phyloP scores from a whole-genome alignment of 768 basidiomycete genomes.

The Xerocomellus intermedius region DNA sequence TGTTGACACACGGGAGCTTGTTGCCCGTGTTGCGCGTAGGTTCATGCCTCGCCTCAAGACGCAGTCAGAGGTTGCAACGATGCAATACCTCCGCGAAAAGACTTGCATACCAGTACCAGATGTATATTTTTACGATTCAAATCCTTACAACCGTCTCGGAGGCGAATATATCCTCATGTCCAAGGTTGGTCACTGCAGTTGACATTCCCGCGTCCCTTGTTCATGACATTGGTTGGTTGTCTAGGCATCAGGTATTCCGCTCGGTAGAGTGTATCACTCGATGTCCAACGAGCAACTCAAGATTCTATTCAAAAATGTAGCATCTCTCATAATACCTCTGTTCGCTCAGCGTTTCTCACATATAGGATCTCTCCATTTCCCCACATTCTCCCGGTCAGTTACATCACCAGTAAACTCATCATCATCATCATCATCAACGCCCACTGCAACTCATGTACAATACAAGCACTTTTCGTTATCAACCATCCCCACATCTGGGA shows the following conservation, averaged over 20 bases:
- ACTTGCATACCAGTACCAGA: conserved; percentile 72
- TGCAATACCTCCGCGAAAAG: conserved; percentile 71
- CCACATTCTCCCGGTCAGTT: conserved; percentile 4
- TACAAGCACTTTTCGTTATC: conserved; percentile 22
- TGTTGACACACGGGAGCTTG: conserved; percentile 55
- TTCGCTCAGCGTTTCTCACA: conserved; percentile 74
- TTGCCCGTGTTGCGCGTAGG: conserved; percentile 78
- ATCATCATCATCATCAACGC: conserved; percentile 27
- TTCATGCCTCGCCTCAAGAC: conserved; percentile 88
- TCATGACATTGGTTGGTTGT: not conserved
- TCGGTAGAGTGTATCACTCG: conserved; percentile 69
- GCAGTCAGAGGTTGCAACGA: conserved; percentile 83
- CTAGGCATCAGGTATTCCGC: conserved; percentile 72
- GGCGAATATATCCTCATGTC: conserved; percentile 88
- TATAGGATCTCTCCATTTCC: conserved; percentile 71
- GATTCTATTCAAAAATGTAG: conserved; percentile 65
- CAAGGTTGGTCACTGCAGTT: conserved; percentile 49
- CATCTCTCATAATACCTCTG: conserved; percentile 64
- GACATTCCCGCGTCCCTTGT: not conserved
- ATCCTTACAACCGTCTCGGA: conserved; percentile 81
- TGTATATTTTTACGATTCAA: conserved; percentile 76
- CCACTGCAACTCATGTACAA: conserved; percentile 24
- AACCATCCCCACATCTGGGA: conserved; percentile 4
- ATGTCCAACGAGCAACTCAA: conserved; percentile 64
- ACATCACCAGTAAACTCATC: conserved; percentile 23